phyloP scores from a whole-genome alignment of 768 basidiomycete genomes.

The Leccinum uliginosum region DNA sequence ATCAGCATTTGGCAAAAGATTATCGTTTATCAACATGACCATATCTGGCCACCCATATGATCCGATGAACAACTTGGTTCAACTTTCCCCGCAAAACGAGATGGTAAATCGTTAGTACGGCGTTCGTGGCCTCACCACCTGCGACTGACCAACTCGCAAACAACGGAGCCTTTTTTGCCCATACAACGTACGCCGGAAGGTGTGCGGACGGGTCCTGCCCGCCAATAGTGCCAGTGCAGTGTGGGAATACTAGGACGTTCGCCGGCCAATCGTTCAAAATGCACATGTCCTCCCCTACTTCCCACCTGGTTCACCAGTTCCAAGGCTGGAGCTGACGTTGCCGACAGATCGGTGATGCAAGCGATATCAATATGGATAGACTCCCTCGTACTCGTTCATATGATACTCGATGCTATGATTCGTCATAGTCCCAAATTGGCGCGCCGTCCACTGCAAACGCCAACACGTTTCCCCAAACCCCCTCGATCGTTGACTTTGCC shows the following conservation, averaged over 20 bases:
- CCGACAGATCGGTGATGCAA: slow-evolving; percentile 1
- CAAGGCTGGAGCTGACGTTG: not conserved
- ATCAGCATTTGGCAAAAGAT: too few species aligned
- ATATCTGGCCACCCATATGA: too few species aligned
- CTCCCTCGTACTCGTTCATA: not conserved
- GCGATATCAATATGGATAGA: not conserved
- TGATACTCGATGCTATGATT: not conserved
- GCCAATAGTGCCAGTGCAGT: too few species aligned
- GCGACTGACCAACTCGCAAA: too few species aligned
- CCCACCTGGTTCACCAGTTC: too few species aligned
- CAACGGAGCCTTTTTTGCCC: too few species aligned
- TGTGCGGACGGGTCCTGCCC: slow-evolving; percentile 77
- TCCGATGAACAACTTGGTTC: too few species aligned
- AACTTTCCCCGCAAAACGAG: slow-evolving; percentile 55
- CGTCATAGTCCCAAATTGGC: not conserved
- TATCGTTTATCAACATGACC: too few species aligned
- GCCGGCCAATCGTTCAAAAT: slow-evolving; percentile 48
- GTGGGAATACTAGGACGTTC: slow-evolving; percentile 60
- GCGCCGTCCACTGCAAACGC: slow-evolving; percentile 3
- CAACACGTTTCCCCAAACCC: slow-evolving; percentile 32
- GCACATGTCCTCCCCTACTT: slow-evolving; percentile 28
- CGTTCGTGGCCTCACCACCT: too few species aligned
- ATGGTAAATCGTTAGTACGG: slow-evolving; percentile 37
- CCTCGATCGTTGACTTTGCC: slow-evolving; percentile 70
- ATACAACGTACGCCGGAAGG: slow-evolving; percentile 37